Evolutionary conservation across 352 stramenopile species (phyloP), one percentile per base, ranked within the genome.

Genomic region (Phytopythium chamaehyphon): DNA sequence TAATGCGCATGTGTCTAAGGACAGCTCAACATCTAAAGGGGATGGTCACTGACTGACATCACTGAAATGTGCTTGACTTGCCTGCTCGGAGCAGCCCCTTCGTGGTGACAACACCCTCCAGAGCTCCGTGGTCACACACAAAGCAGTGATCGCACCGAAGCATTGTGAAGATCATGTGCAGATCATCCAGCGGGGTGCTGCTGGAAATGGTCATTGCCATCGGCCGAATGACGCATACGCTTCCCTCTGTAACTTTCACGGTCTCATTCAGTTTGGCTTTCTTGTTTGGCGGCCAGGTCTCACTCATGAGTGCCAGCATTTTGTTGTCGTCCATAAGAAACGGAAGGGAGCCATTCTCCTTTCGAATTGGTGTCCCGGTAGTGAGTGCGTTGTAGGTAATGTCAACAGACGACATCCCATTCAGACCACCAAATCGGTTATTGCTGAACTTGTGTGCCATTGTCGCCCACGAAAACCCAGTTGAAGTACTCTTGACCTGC

Each of bases 151-250:
- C 80, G 54, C 83, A 95, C 0, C 85, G 83, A 35, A 96, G 66
- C 86, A 96, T 96, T 16, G 84, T 93, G 70, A 96, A 96, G 54
- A 96, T 90, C 70, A 96, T 90, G 67, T 96, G 86, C 6, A 96
- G 61, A 42, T 93, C 83, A 47, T 96, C 83, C 33, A 95, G 66
- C 22, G 84, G 67, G 23, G 84, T 96, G 40, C 68, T 79, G 35
- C 67, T 91, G 14, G 83, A 90, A 37, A 91, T 85, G 9, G 79
- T 95, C 64, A 92, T 83, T 14, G 77, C 81, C 65, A 88, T 88
- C 15, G 83, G 83, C 11, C 77, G 76, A 54, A 93, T 83, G 46
- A 74, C 40, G 48, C 82, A 93, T 15, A 78, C 51, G 22, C 65
- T 66, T 16, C 73, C 73, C 26, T 81, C 71, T 31, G 71, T 92